Conservation (phyloP, 2,329 filamentous ascomycete genomes). For the Bipolaris victoriae region DNA sequence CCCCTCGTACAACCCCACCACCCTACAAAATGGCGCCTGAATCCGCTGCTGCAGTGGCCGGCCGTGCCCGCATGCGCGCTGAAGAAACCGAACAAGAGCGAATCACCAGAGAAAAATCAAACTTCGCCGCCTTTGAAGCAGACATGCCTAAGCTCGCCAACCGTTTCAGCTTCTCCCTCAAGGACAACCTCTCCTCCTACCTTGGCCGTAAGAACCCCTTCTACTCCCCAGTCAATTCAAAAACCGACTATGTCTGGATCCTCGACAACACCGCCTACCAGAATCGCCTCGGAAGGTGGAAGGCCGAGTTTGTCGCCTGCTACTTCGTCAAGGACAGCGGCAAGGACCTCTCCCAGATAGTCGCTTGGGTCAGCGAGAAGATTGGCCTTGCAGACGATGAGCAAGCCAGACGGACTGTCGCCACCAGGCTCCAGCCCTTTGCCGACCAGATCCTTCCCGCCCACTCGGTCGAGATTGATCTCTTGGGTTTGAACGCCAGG, state of each 20-base stretch:
- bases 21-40: constrained; percentile 37
- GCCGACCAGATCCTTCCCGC: constrained; percentile 76
- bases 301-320: constrained; percentile 81
- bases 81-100: constrained; percentile 44
- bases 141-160: constrained; percentile 44
- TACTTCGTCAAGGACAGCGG: constrained; percentile 78
- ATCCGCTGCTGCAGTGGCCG: constrained; percentile 36
- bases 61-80: constrained; percentile 36
- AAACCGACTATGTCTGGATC: constrained; percentile 81
- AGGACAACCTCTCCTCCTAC: constrained; percentile 49
- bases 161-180: constrained; percentile 45
- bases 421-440: constrained; percentile 75
- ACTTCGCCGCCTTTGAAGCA: constrained; percentile 46
- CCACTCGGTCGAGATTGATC: constrained; percentile 68
- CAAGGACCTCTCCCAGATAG: constrained; percentile 69
- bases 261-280: constrained; percentile 87
- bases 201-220: constrained; percentile 50
- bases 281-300: constrained; percentile 63
- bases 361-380: constrained; percentile 72
- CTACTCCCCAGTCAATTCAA: constrained; percentile 57
- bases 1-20: constrained; percentile 13
- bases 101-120: constrained; percentile 35
- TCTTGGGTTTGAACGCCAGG: constrained; percentile 52
- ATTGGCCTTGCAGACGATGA: constrained; percentile 65
- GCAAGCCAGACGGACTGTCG: constrained; percentile 64